Evolutionary conservation across 345 rosid species (phyloP), one percentile per base, ranked within the genome.

Genomic region (Aquilaria malaccensis): DNA sequence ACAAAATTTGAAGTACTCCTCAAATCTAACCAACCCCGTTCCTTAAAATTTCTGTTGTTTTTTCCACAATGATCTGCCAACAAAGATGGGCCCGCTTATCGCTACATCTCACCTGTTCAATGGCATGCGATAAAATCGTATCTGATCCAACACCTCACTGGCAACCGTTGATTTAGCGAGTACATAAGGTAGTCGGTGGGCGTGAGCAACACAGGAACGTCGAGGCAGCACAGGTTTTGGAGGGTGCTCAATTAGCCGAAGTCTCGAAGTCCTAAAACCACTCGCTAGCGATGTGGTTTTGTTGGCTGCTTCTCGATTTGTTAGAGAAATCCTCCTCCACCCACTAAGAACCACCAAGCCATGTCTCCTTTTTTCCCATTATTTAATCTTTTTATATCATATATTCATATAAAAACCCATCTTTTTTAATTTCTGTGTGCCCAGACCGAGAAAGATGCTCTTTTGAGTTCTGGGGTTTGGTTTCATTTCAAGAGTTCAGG

Each of bases 201-300:
- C 30, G 46, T 2, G 45, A 52, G 66, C 9, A 47, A 32, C 70
- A 58, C 32, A 4, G 3, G 50, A 55, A 63, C 59, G 10, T 10
- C 49, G 68, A 51, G 30, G 12, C 47, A 41, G 60, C 31, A 45
- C 33, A 10, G 30, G 14, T 63, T 67, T 62, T 74, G 76, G 65
- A 31, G 50, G 41, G 50, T 22, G 59, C 30, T 9, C 41, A 41
- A 22, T 52, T 4, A 37, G 43, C 43, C 7, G 43, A 37, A 15
- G 58, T 33, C 73, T 49, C 14, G 15, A 60, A 33, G 33, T 54
- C 63, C 45, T 68, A 57, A 41, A 62, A 67, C 95, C 95, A 89
- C 95, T 77, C 88, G 64, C 78, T 80, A 45, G 9, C 60, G 88
- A 87, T 89, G 88, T 67, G 95, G 82, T 83, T 84, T 65, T 53